Base-by-base conservation (phyloP, 192 early-diverging fungal genomes). In the Spizellomyces sp. region DNA sequence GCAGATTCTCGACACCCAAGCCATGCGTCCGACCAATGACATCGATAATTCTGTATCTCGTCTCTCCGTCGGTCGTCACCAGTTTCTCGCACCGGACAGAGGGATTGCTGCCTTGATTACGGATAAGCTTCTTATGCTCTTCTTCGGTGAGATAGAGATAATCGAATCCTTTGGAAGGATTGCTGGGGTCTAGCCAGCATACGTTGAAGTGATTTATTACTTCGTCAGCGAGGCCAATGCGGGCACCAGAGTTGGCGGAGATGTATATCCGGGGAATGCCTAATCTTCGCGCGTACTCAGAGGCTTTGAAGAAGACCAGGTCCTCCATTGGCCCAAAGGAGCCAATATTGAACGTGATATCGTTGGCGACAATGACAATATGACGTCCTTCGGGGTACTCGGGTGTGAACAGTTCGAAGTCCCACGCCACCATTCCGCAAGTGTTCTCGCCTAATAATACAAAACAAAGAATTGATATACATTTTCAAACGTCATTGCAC, bases 241-340 rank as follows among this genome's bases (percentile, higher is more conserved):
- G 90, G 8, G 97, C 97, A 67, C 97, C 97, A 57, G 96, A 98
- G 90, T 99, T 99, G 47, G 97, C 97, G 61, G 95, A 96, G 42
- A 99, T 79, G 82, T 98, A 99, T 15, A 98, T 80, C 64, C 96
- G 92, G 19, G 97, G 97, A 43, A 94, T 79, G 55, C 97, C 97
- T 73, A 48, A 75, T 64, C 83, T 55, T 56, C 96, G 89, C 0
- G 97, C 97, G 43, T 89, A 84, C 82, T 96, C 89, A 10, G 97
- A 93, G 8, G 95, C 97, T 73, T 91, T 93, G 79, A 84, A 93
- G 82, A 98, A 99, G 62, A 97, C 79, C 72, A 88, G 75, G 76
- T 99, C 97, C 80, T 99, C 97, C 45, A 80, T 86, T 4, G 94
- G 90, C 60, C 97, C 97, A 77, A 99, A 99, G 44, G 97, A 95